These are phyloP conservation scores for Globisporangium iwayamae DNA, from an alignment of 352 stramenopile species.

Conservation along the genomic window DNA sequence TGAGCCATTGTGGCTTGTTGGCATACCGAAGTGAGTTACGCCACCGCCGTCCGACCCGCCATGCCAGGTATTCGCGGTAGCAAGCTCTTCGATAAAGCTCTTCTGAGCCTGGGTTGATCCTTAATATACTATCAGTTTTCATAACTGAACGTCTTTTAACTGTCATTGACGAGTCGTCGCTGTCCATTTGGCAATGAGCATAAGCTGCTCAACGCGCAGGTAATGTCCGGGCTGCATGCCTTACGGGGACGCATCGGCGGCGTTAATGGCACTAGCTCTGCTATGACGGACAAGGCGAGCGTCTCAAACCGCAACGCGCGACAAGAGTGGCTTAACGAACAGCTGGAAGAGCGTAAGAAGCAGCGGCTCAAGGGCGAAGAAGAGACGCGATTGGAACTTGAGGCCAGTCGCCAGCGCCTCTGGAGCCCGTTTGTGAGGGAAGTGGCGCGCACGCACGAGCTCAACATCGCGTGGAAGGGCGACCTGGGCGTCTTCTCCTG, in stretches of 20 bases:
- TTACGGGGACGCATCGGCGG: constrained; percentile 11
- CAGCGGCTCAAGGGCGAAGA: constrained; percentile 33
- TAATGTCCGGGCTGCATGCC: constrained; percentile 8
- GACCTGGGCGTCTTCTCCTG: constrained; percentile 50
- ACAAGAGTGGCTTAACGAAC: constrained; percentile 43
- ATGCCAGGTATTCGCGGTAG: neutral
- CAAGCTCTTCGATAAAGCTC: neutral
- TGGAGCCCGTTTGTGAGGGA: constrained; percentile 47
- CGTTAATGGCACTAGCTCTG: too few species aligned
- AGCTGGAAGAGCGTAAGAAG: constrained; percentile 40
- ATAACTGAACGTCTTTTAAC: neutral
- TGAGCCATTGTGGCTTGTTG: too few species aligned
- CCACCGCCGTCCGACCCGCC: neutral
- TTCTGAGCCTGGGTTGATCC: neutral
- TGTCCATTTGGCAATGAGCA: neutral
- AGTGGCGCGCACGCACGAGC: constrained; percentile 36
- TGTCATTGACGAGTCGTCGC: constrained; percentile 3
- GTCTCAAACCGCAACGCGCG: constrained; percentile 22
- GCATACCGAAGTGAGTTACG: too few species aligned
- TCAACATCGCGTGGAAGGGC: constrained; percentile 72
- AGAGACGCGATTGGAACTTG: constrained; percentile 24
- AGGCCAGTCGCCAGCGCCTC: constrained; percentile 31
- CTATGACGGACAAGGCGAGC: neutral
- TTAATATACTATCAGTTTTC: neutral
- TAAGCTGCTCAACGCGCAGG: neutral